Evolutionary conservation across 208 protist genomes (phyloP), one percentile per base, ranked within the genome.

Genomic region (Borovskyia barvae): DNA sequence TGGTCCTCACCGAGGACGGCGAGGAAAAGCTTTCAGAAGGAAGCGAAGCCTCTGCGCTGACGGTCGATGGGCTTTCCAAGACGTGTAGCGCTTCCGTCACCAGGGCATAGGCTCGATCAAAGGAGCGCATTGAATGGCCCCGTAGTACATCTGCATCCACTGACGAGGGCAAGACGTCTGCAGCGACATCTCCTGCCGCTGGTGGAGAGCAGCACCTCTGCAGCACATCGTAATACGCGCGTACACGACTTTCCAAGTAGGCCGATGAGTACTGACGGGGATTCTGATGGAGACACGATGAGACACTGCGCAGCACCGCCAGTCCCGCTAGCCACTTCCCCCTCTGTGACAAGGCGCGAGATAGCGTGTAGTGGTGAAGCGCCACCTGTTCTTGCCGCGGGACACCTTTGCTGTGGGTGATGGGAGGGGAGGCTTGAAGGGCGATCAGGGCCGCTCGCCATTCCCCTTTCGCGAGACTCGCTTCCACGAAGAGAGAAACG

Each of bases 381-480:
- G 29, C 11, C 4, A 15, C 6, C 17, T 2, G 3, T 46, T 6
- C 4, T 25, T 53, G 48, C n/a, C n/a, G n/a, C n/a, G n/a, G 2
- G 40, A 15, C 15, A 25, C 1, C 40, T 8, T 45, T 45, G 40
- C 15, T 45, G 40, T 39, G n/a, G n/a, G 6, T 20, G 48, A 0
- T 26, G n/a, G 11, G 3, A 41, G 7, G n/a, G 9, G 30, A 35
- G n/a, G 37, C 20, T 28, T 58, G 55, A 5, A 71, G 30, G 2
- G 55, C 37, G 24, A 30, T 37, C 41, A 71, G 64, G 19, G 64
- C 64, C 22, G 49, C 64, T 2, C 52, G 47, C 64, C 64, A 71
- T 49, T 71, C 64, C 0, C 64, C 64, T 22, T 71, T 63, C 15
- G 55, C 54, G 17, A 71, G 26, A 35, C 64, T 71, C 37, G 64